Evolutionary conservation across 352 stramenopile genomes (phyloP), one percentile per base, ranked within the genome.

Genomic region (Globisporangium echinulatum): DNA sequence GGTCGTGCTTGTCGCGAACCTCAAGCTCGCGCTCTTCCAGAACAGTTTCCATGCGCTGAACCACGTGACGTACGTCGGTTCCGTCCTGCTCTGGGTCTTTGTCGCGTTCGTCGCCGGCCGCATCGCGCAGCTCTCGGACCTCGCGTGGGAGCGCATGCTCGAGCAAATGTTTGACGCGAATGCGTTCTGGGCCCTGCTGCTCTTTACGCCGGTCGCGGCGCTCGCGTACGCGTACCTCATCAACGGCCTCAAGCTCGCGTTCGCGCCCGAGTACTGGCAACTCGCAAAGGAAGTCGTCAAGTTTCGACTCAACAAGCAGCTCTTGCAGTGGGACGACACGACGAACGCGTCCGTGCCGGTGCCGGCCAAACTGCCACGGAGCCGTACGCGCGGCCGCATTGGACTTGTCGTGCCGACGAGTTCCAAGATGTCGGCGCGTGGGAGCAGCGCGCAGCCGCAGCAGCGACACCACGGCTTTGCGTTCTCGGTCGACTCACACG

Each of bases 211-310:
- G 1, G 64, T 88, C 50, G 64, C 75, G 14, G 60, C 76, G 36
- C 76, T 92, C 8, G 73, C 66, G 57, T 77, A 75, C 37, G 68
- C 73, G 15, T 80, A 87, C 64, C 33, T 89, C 46, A 49, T 75
- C 19, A 85, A 79, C 55, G 74, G 70, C 13, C 37, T 83, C 37
- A 88, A 80, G 59, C 75, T 80, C 8, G 73, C 69, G 5, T 74
- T 89, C 53, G 87, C 75, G 11, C 83, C 81, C 0, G 83, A 92
- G 59, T 92, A 91, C 58, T 90, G 78, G 76, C 79, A 92, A 15
- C 72, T 92, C 15, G 77, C 79, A 10, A 90, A 89, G 51, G 83
- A 92, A 68, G 72, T 83, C 25, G 68, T 75, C 52, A 90, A 89
- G 50, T 90, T 89, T 51, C 63, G 80, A 5, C 66, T 90, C 40